These are phyloP conservation scores for Boletus vinaceobasis DNA, from an alignment of 768 basidiomycete genomes.

Conservation along the genomic window DNA sequence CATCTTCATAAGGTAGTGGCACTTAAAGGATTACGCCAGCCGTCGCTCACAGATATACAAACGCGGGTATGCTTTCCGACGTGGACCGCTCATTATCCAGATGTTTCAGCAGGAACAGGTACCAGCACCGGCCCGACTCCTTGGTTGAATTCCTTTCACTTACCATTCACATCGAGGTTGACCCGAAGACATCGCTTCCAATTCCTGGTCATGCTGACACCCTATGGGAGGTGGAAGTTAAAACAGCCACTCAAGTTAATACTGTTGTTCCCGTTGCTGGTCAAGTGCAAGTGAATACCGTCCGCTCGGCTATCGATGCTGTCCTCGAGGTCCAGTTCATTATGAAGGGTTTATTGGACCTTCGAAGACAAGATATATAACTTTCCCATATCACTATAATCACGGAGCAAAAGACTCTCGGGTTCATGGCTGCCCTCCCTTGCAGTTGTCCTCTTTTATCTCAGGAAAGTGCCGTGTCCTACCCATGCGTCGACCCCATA, in stretches of 20 bases:
- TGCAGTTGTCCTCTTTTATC: background rate
- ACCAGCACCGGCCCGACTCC: conserved; percentile 6
- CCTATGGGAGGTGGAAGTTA: conserved; percentile 86
- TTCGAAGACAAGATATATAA: conserved; percentile 70
- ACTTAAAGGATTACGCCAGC: conserved; percentile 31
- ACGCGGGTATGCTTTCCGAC: conserved; percentile 71
- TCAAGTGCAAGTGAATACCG: conserved; percentile 59
- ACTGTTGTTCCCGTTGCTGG: conserved; percentile 44
- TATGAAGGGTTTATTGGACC: conserved; percentile 81
- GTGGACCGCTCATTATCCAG: conserved; percentile 67
- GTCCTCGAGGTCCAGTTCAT: conserved; percentile 77
- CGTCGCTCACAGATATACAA: conserved; percentile 78
- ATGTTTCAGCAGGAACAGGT: conserved; percentile 89
- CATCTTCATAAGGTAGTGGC: background rate
- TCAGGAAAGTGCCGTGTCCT: background rate
- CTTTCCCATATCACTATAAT: background rate
- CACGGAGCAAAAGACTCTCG: background rate
- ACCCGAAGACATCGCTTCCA: conserved; percentile 70
- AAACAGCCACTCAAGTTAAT: conserved; percentile 73
- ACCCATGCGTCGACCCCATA: background rate
- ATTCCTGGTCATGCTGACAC: conserved; percentile 78
- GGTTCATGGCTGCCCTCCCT: background rate
- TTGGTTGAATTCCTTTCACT: conserved; percentile 1
- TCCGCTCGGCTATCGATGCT: conserved; percentile 66
- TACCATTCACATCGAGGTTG: conserved; percentile 45